These are phyloP conservation scores for Alternaria sp. DNA, from an alignment of 2,329 filamentous ascomycete genomes.

Conservation along the genomic window DNA sequence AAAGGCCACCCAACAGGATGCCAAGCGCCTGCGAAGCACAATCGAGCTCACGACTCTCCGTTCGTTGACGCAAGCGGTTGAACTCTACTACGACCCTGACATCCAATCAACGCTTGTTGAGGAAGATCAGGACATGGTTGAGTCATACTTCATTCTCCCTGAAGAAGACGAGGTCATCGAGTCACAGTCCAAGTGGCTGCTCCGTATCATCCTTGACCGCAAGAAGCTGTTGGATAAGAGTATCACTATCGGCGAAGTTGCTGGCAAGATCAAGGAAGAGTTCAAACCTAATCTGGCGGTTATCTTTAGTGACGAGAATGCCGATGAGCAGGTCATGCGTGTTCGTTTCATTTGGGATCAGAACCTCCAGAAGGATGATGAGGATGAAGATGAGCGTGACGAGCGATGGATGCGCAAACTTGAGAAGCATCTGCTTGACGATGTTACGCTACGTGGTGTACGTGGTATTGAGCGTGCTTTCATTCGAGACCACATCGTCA, in stretches of 20 bases:
- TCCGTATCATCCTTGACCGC: constrained; percentile 91
- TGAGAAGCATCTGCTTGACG: constrained; percentile 89
- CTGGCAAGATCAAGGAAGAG: constrained; percentile 84
- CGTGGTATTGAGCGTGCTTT: constrained; percentile 89
- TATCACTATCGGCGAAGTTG: constrained; percentile 89
- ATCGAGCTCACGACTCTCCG: constrained; percentile 95
- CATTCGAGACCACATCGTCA: constrained; percentile 66
- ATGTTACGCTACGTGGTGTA: constrained; percentile 89
- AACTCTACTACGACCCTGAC: constrained; percentile 97
- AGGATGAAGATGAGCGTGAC: constrained; percentile 79
- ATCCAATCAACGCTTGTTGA: constrained; percentile 85
- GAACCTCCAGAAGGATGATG: constrained; percentile 70
- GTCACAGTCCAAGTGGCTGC: constrained; percentile 88
- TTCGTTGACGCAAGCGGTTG: constrained; percentile 88
- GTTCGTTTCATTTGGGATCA: constrained; percentile 76
- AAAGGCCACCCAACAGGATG: constrained; percentile 74
- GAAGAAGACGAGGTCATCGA: constrained; percentile 71
- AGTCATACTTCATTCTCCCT: constrained; percentile 94
- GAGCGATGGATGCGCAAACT: constrained; percentile 81
- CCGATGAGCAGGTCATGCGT: constrained; percentile 92
- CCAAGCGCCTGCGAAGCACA: constrained; percentile 84
- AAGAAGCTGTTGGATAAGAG: constrained; percentile 96
- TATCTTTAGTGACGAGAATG: constrained; percentile 98
- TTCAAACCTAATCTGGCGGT: constrained; percentile 80
- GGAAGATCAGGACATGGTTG: constrained; percentile 90